Evolutionary conservation across 2,329 filamentous ascomycete species (phyloP).

Genomic region (Botrytis fabae): DNA sequence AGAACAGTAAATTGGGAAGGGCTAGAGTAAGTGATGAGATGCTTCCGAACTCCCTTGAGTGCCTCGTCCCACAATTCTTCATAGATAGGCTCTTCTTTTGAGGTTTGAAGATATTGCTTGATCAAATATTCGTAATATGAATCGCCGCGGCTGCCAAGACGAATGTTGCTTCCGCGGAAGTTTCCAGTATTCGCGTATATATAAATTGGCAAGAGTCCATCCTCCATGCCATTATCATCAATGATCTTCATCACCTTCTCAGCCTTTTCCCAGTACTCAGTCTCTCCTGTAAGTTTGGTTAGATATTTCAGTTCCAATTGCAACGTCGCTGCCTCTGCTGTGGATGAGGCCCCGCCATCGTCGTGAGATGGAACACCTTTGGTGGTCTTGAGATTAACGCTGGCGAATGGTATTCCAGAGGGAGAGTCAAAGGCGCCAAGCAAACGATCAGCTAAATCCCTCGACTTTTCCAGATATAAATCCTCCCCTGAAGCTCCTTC

Average conservation of each 20-base stretch:
- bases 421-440: conserved; percentile 83
- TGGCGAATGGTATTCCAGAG: conserved; percentile 86
- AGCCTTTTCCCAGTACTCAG: conserved; percentile 85
- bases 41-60: conserved; percentile 81
- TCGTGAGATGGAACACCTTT: conserved; percentile 78
- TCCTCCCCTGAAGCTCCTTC: conserved; percentile 77
- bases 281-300: conserved; percentile 89
- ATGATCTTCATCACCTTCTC: conserved; percentile 92
- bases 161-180: conserved; percentile 83
- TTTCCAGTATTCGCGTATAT: conserved; percentile 76
- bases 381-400: conserved; percentile 78
- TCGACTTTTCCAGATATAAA: conserved; percentile 92
- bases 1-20: conserved; percentile 83
- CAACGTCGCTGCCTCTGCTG: conserved; percentile 86
- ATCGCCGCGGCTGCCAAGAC: conserved; percentile 89
- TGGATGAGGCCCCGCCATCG: conserved; percentile 86
- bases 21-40: conserved; percentile 86
- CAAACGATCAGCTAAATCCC: conserved; percentile 85
- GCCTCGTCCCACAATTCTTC: conserved; percentile 91
- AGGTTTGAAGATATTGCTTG: conserved; percentile 96
- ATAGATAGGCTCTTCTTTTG: conserved; percentile 81
- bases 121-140: conserved; percentile 99
- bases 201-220: conserved; percentile 89
- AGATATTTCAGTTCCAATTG: conserved; percentile 98
- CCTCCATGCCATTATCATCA: conserved; percentile 75